Evolutionary conservation across 345 rosid species (phyloP).

Genomic region (Raphanus raphanistrum): DNA sequence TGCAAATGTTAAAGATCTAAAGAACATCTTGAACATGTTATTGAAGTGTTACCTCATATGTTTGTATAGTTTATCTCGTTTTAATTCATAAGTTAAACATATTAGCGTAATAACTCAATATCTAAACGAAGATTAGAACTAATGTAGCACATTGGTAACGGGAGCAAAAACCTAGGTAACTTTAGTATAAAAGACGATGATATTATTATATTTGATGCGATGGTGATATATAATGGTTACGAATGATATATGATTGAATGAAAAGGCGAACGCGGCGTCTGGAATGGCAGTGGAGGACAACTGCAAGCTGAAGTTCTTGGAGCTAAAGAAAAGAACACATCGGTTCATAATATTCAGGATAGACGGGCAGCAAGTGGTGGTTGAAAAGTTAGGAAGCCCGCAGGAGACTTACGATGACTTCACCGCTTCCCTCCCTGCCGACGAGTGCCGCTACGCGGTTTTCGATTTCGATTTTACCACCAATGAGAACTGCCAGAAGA

Average conservation of each 20-base stretch:
- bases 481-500: slow-evolving; percentile 62
- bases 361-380: slow-evolving; percentile 62
- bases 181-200: background rate
- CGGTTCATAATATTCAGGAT: slow-evolving; percentile 69
- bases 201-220: background rate
- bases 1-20: too few relatives aligned
- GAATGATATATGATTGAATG: background rate
- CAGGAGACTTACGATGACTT: slow-evolving; percentile 58
- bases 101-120: background rate
- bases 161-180: background rate
- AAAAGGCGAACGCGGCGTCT: slow-evolving; percentile 66
- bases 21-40: too few relatives aligned
- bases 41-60: background rate
- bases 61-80: background rate
- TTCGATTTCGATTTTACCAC: slow-evolving; percentile 57
- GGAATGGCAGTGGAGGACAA: slow-evolving; percentile 78
- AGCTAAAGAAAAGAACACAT: slow-evolving; percentile 63
- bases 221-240: background rate
- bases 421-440: slow-evolving; percentile 50
- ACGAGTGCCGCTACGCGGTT: slow-evolving; percentile 64
- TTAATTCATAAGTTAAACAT: background rate
- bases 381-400: slow-evolving; percentile 58
- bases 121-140: background rate
- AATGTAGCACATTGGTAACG: background rate
- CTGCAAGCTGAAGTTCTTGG: slow-evolving; percentile 68